Evolutionary conservation across 345 rosid species (phyloP), one percentile per base, ranked within the genome.

Genomic region (Jatropha curcas): DNA sequence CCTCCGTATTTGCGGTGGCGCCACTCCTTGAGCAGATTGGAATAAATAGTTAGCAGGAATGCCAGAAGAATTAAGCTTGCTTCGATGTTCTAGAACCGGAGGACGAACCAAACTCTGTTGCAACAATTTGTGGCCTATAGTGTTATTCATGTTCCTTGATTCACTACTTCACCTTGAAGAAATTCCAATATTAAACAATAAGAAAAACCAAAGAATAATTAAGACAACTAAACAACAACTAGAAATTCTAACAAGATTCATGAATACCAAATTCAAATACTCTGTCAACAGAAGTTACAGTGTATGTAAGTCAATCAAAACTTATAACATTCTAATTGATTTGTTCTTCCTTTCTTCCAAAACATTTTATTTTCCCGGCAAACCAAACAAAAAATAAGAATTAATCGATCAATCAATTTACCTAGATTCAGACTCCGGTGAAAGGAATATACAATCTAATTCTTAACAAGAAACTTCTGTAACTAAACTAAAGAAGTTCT

Each of bases 141-240:
- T 78, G 80, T 82, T 87, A 70, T 93, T 90, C 98, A 94, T 94
- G 71, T 82, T 82, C 84, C 75, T 80, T 55, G 82, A 75, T 80
- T 39, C 88, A 56, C 76, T 77, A 68, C 80, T 76, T 80, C 17
- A 30, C 27, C 76, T 85, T 65, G 81, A 85, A 84, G 79, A 37
- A 75, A 84, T 55, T 48, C 71, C 25, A 72, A 68, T 71, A 72
- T 60, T 20, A 25, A 69, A 17, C 31, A 34, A 65, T 31, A 75
- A 30, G 33, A 70, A 48, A 60, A 67, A 71, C 34, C 33, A 19
- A 20, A 2, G 27, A 20, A 60, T 19, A 8, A 46, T 4, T 20
- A 31, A 35, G 19, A 7, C 45, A 48, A 2, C 37, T 8, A 63
- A 20, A 11, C 22, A 16, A 16, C n/a, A 16, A n/a, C 17, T 30